These are phyloP conservation scores for Angomonas deanei DNA, from an alignment of 208 protist species.

Conservation along the genomic window DNA sequence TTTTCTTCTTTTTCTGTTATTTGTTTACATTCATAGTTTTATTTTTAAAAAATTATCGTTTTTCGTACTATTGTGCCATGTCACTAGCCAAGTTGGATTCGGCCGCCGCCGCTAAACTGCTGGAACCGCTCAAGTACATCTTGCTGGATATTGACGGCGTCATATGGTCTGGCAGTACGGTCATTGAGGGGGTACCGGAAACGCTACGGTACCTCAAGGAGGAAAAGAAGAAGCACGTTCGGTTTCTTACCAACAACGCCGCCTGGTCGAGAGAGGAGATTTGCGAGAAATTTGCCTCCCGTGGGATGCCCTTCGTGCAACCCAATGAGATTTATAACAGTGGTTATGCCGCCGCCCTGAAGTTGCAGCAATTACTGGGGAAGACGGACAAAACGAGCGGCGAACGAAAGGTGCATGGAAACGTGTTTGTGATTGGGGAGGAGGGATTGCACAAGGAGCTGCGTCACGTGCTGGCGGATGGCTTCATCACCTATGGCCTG, in stretches of 20 bases:
- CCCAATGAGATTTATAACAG: slow-evolving; percentile 60
- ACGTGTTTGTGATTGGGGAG: slow-evolving; percentile 69
- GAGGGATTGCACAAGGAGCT: slow-evolving; percentile 67
- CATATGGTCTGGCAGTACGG: slow-evolving; percentile 41
- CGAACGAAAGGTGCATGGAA: slow-evolving; percentile 38
- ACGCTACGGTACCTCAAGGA: slow-evolving; percentile 47
- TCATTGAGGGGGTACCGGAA: slow-evolving; percentile 38
- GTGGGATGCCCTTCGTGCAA: slow-evolving; percentile 39
- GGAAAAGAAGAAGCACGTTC: slow-evolving; percentile 37
- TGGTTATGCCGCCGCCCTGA: slow-evolving; percentile 51
- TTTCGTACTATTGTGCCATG: slow-evolving; percentile 8
- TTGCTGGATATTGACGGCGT: slow-evolving; percentile 75
- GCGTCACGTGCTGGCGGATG: slow-evolving; percentile 42
- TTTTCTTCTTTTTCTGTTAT: slow-evolving; percentile 10
- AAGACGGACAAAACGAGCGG: not conserved
- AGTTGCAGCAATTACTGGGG: slow-evolving; percentile 30
- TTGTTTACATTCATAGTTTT: not conserved
- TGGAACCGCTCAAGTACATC: slow-evolving; percentile 41
- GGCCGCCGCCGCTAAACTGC: slow-evolving; percentile 19
- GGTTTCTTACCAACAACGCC: slow-evolving; percentile 76
- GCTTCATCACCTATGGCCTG: slow-evolving; percentile 64
- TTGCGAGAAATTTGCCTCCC: slow-evolving; percentile 19
- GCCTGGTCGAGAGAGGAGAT: slow-evolving; percentile 39
- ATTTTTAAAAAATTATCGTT: slow-evolving; percentile 8
- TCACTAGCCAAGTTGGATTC: slow-evolving; percentile 13